Conservation (phyloP, 148 eudicot genomes). For the Pouteria glomerata region DNA sequence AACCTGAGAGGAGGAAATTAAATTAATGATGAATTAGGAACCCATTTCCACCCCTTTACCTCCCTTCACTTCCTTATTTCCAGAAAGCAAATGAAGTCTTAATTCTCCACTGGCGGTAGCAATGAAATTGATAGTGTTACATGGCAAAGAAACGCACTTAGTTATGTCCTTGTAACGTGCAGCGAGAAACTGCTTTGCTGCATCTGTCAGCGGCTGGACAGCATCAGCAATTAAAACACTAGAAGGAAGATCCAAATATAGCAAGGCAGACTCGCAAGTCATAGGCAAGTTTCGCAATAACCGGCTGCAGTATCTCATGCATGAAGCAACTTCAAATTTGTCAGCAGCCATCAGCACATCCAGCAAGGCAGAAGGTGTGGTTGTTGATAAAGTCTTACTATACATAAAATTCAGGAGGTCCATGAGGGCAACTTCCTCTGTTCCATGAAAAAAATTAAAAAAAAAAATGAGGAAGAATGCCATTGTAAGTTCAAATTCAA, state of each 20-base stretch:
- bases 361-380: slow-evolving; percentile 48
- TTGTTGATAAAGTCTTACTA: slow-evolving; percentile 43
- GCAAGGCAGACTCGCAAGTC: slow-evolving; percentile 71
- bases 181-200: slow-evolving; percentile 62
- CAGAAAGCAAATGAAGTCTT: neutral
- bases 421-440: slow-evolving; percentile 89
- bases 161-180: slow-evolving; percentile 48
- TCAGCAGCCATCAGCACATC: slow-evolving; percentile 88
- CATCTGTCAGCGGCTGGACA: slow-evolving; percentile 63
- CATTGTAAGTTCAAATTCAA: neutral
- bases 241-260: slow-evolving; percentile 68
- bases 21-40: neutral
- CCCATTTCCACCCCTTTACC: neutral
- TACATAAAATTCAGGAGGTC: slow-evolving; percentile 77
- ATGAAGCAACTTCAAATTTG: slow-evolving; percentile 75
- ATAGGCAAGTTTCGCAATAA: slow-evolving; percentile 47
- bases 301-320: slow-evolving; percentile 70
- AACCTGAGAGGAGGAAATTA: too few species aligned
- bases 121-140: neutral
- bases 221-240: slow-evolving; percentile 60
- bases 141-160: slow-evolving; percentile 38
- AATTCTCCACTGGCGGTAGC: neutral
- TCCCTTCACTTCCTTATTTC: neutral
- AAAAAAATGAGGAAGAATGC: neutral
- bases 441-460: slow-evolving; percentile 13